These are phyloP conservation scores for Solanum hybrid DNA, from an alignment of 305 asterid genomes.

Conservation along the genomic window DNA sequence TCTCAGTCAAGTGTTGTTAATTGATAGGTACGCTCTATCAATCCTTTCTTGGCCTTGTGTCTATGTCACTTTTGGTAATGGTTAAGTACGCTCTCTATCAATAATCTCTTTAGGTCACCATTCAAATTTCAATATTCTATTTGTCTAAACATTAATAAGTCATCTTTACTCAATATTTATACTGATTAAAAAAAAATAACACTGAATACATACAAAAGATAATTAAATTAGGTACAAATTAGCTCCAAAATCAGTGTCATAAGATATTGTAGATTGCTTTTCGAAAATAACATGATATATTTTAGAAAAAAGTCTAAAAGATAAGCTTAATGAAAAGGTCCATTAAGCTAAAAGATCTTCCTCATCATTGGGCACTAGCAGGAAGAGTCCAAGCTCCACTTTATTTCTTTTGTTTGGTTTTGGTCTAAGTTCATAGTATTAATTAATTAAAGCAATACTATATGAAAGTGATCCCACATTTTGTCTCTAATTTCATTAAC, in stretches of 20 bases:
- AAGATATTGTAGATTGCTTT: not conserved
- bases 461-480: not conserved
- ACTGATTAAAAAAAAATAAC: not conserved
- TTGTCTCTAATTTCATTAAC: not conserved
- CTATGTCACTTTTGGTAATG: not conserved
- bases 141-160: not conserved
- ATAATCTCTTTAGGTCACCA: not conserved
- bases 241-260: not conserved
- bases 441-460: not conserved
- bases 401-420: not conserved
- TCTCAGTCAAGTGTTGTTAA: not conserved
- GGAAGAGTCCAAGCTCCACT: not conserved
- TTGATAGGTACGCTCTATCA: not conserved
- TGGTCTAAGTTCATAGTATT: not conserved
- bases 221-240: not conserved
- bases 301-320: not conserved
- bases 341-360: not conserved
- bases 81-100: not conserved
- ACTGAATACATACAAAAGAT: not conserved
- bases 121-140: not conserved
- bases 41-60: constrained; percentile 1
- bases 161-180: not conserved
- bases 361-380: not conserved
- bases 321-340: not conserved
- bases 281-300: not conserved